phyloP scores from a whole-genome alignment of 2,329 filamentous ascomycete species.

The Trichoderma atroviride region DNA sequence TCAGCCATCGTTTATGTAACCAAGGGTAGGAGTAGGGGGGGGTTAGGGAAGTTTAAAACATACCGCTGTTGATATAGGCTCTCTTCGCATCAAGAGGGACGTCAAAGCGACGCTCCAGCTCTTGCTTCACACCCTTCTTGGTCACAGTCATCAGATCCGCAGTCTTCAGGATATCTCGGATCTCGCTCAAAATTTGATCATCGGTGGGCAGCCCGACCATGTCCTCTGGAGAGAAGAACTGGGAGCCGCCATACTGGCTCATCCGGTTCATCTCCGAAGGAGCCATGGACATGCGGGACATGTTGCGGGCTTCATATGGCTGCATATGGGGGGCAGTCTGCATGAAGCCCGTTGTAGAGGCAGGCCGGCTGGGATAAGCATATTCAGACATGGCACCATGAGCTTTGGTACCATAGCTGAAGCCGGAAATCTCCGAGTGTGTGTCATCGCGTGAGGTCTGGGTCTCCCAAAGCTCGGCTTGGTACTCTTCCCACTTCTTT shows the following conservation, averaged over 20 bases:
- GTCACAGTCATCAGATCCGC: constrained; percentile 97
- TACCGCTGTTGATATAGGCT: constrained; percentile 92
- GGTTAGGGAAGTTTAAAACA: constrained; percentile 43
- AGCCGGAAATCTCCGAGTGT: constrained; percentile 86
- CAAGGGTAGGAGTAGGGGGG: background rate
- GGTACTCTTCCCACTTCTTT: constrained; percentile 99
- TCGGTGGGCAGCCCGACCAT: constrained; percentile 80
- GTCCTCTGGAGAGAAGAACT: constrained; percentile 66
- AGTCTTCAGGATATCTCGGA: constrained; percentile 86
- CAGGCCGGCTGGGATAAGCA: constrained; percentile 61
- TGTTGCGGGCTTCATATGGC: constrained; percentile 51
- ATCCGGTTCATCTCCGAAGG: constrained; percentile 69
- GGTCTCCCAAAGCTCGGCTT: constrained; percentile 95
- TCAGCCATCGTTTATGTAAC: background rate
- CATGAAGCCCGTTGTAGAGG: constrained; percentile 54
- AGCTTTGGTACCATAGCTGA: constrained; percentile 90
- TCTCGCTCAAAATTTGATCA: constrained; percentile 88
- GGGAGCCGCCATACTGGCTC: constrained; percentile 63
- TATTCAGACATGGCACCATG: constrained; percentile 70
- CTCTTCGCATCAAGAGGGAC: constrained; percentile 84
- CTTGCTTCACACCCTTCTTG: constrained; percentile 96
- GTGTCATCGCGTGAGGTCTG: constrained; percentile 82
- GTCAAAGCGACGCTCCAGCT: constrained; percentile 88
- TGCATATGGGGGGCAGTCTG: constrained; percentile 53
- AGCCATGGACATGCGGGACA: constrained; percentile 78